Conservation (phyloP, 108 stramenopile genomes). For the Nitzschia palea region DNA sequence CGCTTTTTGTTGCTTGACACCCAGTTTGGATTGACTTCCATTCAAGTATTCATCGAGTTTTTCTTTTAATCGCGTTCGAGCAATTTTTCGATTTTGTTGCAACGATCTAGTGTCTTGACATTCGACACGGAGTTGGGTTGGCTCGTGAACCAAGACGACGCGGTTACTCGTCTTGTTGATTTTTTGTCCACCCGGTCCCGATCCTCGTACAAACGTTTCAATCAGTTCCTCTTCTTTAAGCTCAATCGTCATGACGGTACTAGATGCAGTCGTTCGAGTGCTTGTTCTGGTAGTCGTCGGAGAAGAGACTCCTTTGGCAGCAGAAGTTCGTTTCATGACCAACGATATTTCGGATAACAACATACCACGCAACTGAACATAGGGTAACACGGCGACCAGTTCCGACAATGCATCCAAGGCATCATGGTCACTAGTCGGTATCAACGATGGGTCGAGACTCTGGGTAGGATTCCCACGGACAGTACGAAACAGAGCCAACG, state of each 20-base stretch:
- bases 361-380: slow-evolving; percentile 40
- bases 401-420: slow-evolving; percentile 69
- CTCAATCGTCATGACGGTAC: background rate
- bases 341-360: slow-evolving; percentile 54
- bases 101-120: slow-evolving; percentile 89
- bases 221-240: slow-evolving; percentile 59
- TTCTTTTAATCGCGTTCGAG: slow-evolving; percentile 68
- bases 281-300: too few relatives aligned
- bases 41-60: slow-evolving; percentile 85
- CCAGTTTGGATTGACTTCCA: slow-evolving; percentile 55
- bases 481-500: slow-evolving; percentile 9
- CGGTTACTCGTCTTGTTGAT: slow-evolving; percentile 87
- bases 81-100: slow-evolving; percentile 89
- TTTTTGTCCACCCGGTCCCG: slow-evolving; percentile 86
- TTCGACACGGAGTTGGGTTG: slow-evolving; percentile 74
- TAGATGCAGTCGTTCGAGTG: slow-evolving; percentile 10
- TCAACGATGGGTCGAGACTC: slow-evolving; percentile 4
- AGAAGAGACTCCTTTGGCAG: too few relatives aligned
- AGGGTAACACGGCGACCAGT: slow-evolving; percentile 57
- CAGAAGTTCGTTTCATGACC: slow-evolving; percentile 14
- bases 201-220: slow-evolving; percentile 85
- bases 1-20: slow-evolving; percentile 56
- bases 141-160: slow-evolving; percentile 75
- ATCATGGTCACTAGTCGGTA: slow-evolving; percentile 31
- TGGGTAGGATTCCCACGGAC: slow-evolving; percentile 17